Evolutionary conservation across 139 green algal species (phyloP).

Genomic region (Coelastrella sp.): DNA sequence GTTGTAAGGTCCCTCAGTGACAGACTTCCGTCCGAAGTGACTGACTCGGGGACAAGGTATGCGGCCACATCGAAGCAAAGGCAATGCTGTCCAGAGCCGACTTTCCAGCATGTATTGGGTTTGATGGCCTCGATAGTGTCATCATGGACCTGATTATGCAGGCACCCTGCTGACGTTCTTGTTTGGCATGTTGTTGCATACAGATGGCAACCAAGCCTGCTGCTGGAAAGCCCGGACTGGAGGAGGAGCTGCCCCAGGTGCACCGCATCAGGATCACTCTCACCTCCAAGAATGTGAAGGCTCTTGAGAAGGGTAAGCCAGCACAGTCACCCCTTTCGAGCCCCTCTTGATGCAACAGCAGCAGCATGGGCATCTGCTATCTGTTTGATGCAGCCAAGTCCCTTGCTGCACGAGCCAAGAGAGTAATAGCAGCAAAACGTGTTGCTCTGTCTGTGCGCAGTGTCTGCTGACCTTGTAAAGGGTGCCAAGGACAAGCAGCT

Average conservation of each 20-base stretch:
- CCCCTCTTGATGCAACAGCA: not conserved
- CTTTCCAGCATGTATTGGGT: not conserved
- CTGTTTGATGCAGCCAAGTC: too few relatives aligned
- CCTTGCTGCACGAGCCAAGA: too few relatives aligned
- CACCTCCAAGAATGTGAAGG: constrained; percentile 96
- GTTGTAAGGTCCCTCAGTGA: constrained; percentile 49
- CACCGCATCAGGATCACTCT: constrained; percentile 99
- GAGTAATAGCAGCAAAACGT: too few relatives aligned
- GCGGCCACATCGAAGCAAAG: not conserved
- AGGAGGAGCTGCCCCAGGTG: constrained; percentile 83
- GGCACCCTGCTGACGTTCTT: too few relatives aligned
- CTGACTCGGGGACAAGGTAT: constrained; percentile 52
- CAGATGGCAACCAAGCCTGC: constrained; percentile 60
- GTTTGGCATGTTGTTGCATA: not conserved
- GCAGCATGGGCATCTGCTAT: not conserved
- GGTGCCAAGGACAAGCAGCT: constrained; percentile 99
- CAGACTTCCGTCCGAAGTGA: constrained; percentile 43
- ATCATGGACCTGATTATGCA: too few relatives aligned
- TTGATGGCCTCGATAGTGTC: not conserved
- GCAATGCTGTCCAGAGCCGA: not conserved
- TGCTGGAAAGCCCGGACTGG: constrained; percentile 65
- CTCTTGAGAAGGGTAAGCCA: constrained; percentile 95
- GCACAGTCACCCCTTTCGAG: not conserved
- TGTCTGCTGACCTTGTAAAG: constrained; percentile 97
- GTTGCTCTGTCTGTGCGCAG: constrained; percentile 55